These are phyloP conservation scores for Tolypocladium tropicale DNA, from an alignment of 2,329 filamentous ascomycete species.

Conservation along the genomic window DNA sequence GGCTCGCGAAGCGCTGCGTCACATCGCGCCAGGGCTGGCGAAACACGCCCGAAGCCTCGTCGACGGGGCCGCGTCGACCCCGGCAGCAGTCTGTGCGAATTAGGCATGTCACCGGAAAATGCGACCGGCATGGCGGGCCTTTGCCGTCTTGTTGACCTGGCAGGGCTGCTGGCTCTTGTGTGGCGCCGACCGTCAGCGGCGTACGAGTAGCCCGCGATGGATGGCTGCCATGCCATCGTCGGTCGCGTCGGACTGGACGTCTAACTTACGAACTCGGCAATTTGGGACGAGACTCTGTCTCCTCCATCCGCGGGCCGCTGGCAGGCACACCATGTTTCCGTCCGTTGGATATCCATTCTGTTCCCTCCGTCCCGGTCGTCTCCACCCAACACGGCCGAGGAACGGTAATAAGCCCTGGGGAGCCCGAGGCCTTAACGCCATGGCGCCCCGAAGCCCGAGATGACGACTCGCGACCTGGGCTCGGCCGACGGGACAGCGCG, in stretches of 20 bases:
- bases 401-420: neutral
- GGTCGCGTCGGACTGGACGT: neutral
- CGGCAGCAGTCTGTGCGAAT: neutral
- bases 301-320: neutral
- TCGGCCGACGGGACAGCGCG: neutral
- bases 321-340: no score
- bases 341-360: no score
- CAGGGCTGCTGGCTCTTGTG: no score
- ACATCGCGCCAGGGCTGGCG: neutral
- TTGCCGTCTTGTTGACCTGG: neutral
- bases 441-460: neutral
- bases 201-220: neutral
- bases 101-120: neutral
- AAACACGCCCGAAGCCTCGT: neutral
- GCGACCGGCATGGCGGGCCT: neutral
- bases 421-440: neutral
- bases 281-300: no score
- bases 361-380: neutral
- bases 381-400: neutral
- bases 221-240: neutral
- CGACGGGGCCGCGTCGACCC: neutral
- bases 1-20: neutral
- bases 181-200: neutral
- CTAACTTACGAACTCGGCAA: no score
- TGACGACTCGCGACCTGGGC: neutral